Base-by-base conservation (phyloP, 345 rosid genomes). In the Euphorbia lathyris region DNA sequence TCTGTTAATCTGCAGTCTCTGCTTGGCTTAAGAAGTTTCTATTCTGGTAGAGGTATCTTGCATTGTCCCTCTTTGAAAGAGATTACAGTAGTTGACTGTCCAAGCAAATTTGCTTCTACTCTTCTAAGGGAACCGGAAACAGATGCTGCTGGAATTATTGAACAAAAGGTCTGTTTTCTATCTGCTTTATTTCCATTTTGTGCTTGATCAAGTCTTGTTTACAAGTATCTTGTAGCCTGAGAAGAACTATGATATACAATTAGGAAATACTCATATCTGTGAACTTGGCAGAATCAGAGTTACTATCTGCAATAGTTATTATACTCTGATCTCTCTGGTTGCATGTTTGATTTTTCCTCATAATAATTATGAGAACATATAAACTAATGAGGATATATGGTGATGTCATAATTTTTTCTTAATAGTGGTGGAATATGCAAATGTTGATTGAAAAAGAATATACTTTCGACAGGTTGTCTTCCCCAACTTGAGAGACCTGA, bases 401-500 rank as follows among this genome's bases (percentile, higher is more conserved):
- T 5, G 26, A 22, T 52, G 57, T 52, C 57, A n/a, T 20, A n/a
- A 20, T 52, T 19, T 48, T 48, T 14, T 48, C 7, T 34, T 48
- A 48, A 16, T 48, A 48, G 3, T 17, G 53, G 53, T 48, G 50
- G 16, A 14, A 9, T 20, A 11, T 20, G 58, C 10, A 53, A 53
- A 6, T 53, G 58, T 53, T 53, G 8, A 57, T 48, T 25, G 40
- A 59, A 29, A 30, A 16, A 29, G 17, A 30, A 7, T 9, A 32
- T 29, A 30, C 6, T 30, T n/a, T 16, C 20, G 45, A 36, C 68
- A 65, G 68, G 19, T 65, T 47, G 14, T 0, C 67, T 78, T 32
- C 59, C 79, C 40, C 51, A 56, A 53, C 69, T 79, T 40, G 34
- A 58, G 20, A 11, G 19, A 26, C 27, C 73, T 4, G 42, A 47